Evolutionary conservation across 495 filamentous ascomycete species (phyloP).

Genomic region (Talaromyces trachyspermus): DNA sequence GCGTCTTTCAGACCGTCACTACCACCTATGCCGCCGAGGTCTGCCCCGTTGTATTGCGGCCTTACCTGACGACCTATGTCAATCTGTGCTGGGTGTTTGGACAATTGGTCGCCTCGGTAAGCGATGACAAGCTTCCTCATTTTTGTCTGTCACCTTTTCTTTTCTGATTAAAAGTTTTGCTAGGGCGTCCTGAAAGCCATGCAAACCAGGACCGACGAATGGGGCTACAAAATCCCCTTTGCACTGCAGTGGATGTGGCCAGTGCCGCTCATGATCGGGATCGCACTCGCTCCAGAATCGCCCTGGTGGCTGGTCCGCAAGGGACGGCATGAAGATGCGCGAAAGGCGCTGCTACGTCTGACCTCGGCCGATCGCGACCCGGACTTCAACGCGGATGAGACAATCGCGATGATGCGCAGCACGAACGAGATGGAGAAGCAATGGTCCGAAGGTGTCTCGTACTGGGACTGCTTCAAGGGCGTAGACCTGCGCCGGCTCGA

Average conservation of each 20-base stretch:
- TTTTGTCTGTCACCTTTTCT: background rate
- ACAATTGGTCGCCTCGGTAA: slow-evolving; percentile 45
- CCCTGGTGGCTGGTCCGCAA: slow-evolving; percentile 74
- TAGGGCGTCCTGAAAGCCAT: slow-evolving; percentile 46
- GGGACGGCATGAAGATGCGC: slow-evolving; percentile 52
- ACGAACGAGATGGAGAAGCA: slow-evolving; percentile 60
- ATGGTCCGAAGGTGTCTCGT: slow-evolving; percentile 19
- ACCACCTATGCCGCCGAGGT: slow-evolving; percentile 47
- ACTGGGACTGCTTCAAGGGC: slow-evolving; percentile 32
- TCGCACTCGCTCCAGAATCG: slow-evolving; percentile 58
- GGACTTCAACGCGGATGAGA: slow-evolving; percentile 56
- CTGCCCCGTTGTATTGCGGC: slow-evolving; percentile 35
- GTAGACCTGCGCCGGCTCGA: slow-evolving; percentile 33
- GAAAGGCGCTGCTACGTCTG: slow-evolving; percentile 50
- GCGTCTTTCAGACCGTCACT: slow-evolving; percentile 45
- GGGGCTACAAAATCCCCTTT: slow-evolving; percentile 57
- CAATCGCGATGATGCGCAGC: slow-evolving; percentile 66
- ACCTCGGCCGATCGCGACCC: slow-evolving; percentile 39
- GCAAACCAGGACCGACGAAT: slow-evolving; percentile 32
- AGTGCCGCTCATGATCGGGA: slow-evolving; percentile 53
- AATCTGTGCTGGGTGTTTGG: slow-evolving; percentile 45
- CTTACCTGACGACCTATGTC: slow-evolving; percentile 38
- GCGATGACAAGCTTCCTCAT: background rate
- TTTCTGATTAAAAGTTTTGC: slow-evolving; percentile 22
- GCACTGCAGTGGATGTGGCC: slow-evolving; percentile 72